These are phyloP conservation scores for Penicillium robsamsonii DNA, from an alignment of 495 filamentous ascomycete genomes.

Conservation along the genomic window DNA sequence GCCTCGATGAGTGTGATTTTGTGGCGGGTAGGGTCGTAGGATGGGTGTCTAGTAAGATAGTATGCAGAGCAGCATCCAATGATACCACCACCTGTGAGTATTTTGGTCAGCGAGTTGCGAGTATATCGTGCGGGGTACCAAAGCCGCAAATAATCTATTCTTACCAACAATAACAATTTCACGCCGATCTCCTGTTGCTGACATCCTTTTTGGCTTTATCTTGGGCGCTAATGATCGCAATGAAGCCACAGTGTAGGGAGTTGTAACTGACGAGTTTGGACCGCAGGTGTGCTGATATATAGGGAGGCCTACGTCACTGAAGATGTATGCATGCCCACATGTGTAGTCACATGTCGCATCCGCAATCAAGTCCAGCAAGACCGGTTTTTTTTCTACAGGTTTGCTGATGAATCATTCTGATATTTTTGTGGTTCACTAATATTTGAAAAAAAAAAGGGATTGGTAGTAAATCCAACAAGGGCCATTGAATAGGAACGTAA, in stretches of 20 bases:
- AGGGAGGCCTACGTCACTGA: slow-evolving; percentile 30
- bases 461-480: not conserved
- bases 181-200: slow-evolving; percentile 41
- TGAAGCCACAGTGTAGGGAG: slow-evolving; percentile 29
- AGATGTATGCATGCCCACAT: not conserved
- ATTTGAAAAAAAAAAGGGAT: slow-evolving; percentile 6
- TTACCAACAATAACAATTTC: slow-evolving; percentile 71
- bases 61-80: slow-evolving; percentile 95
- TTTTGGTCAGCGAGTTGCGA: slow-evolving; percentile 17
- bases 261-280: slow-evolving; percentile 1
- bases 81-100: slow-evolving; percentile 75
- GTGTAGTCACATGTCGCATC: slow-evolving; percentile 30
- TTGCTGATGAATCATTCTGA: not conserved
- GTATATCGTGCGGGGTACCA: slow-evolving; percentile 31
- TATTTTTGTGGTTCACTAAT: slow-evolving; percentile 4
- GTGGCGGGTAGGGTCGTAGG: slow-evolving; percentile 71
- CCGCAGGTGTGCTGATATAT: slow-evolving; percentile 1
- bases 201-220: slow-evolving; percentile 35
- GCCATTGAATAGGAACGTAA: slow-evolving; percentile 11
- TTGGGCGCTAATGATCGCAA: slow-evolving; percentile 18
- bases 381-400: slow-evolving; percentile 8
- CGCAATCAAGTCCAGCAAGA: slow-evolving; percentile 3
- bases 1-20: slow-evolving; percentile 88
- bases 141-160: slow-evolving; percentile 21
- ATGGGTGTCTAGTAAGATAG: slow-evolving; percentile 85